Percentiles rank a stretch among this genome's conserved stretches.
Conservation (phyloP, 805 yeast species). For the Tetrapisispora nanseiensis region DNA sequence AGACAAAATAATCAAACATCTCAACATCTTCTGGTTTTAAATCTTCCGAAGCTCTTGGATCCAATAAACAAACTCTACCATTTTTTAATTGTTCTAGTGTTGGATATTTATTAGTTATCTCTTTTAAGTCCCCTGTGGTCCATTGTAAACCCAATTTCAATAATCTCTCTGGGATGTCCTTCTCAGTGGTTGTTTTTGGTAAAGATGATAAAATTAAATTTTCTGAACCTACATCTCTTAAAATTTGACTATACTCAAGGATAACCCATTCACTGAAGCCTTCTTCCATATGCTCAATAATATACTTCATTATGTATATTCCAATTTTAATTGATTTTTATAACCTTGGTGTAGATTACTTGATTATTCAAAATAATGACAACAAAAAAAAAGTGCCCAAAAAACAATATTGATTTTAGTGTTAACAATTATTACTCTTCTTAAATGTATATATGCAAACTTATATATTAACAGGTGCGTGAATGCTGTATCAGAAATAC, state of each 20-base stretch:
- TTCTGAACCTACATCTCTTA: slow-evolving; percentile 69
- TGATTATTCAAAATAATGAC: too few species aligned
- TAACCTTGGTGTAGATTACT: too few species aligned
- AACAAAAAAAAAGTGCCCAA: too few species aligned
- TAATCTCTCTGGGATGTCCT: slow-evolving; percentile 55
- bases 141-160: slow-evolving; percentile 59
- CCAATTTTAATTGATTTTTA: too few species aligned
- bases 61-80: slow-evolving; percentile 67
- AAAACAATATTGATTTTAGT: too few species aligned
- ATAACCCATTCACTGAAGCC: slow-evolving; percentile 96
- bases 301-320: slow-evolving; percentile 60
- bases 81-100: slow-evolving; percentile 37
- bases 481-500: too few species aligned
- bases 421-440: too few species aligned
- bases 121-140: slow-evolving; percentile 65
- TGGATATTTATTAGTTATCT: slow-evolving; percentile 31
- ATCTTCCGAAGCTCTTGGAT: slow-evolving; percentile 75
- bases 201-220: slow-evolving; percentile 71
- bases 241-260: slow-evolving; percentile 75
- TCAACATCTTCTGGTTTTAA: slow-evolving; percentile 58
- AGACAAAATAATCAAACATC: slow-evolving; percentile 76
- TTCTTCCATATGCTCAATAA: slow-evolving; percentile 95
- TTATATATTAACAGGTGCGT: too few species aligned
- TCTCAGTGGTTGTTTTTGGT: slow-evolving; percentile 49
- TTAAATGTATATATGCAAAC: too few species aligned